Conservation (phyloP, 2,329 filamentous ascomycete species). For the Trichophyton rubrum region DNA sequence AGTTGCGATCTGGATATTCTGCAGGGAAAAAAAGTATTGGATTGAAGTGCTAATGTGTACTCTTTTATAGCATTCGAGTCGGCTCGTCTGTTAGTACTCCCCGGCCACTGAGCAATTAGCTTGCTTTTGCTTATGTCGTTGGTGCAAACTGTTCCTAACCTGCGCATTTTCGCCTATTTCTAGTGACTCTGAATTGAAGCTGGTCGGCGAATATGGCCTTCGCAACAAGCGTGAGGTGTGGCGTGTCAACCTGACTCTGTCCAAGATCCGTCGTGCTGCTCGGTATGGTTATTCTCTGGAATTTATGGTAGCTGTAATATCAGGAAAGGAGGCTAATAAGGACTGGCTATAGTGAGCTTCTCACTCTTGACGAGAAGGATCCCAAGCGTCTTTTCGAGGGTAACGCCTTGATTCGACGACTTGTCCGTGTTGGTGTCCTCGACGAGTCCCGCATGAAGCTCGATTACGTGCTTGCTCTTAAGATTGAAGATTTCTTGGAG, state of each 20-base stretch:
- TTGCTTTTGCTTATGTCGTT: constrained; percentile 91
- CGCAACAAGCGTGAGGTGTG: constrained; percentile 99
- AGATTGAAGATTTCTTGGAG: constrained; percentile 99
- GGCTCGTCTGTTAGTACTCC: constrained; percentile 92
- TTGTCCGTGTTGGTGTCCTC: constrained; percentile 98
- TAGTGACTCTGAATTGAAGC: constrained; percentile 99
- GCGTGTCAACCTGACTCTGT: constrained; percentile 98
- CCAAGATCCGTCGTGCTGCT: constrained; percentile 99
- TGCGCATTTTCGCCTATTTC: constrained; percentile 38
- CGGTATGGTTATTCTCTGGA: constrained; percentile 51
- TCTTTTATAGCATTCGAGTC: constrained; percentile 71
- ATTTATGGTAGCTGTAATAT: not conserved
- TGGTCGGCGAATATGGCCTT: constrained; percentile 98
- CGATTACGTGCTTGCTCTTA: constrained; percentile 99
- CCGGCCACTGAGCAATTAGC: constrained; percentile 97
- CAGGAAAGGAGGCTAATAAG: not conserved
- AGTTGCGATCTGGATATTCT: not conserved
- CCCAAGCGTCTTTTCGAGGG: constrained; percentile 99
- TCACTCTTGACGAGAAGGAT: constrained; percentile 99
- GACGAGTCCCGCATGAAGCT: constrained; percentile 99
- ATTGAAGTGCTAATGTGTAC: constrained; percentile 27
- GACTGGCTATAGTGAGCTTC: constrained; percentile 66
- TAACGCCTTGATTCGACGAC: constrained; percentile 99
- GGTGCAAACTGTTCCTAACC: constrained; percentile 52
- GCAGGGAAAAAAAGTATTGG: not conserved